These are phyloP conservation scores for Spongospora subterranea DNA, from an alignment of 208 protist genomes.

Conservation along the genomic window DNA sequence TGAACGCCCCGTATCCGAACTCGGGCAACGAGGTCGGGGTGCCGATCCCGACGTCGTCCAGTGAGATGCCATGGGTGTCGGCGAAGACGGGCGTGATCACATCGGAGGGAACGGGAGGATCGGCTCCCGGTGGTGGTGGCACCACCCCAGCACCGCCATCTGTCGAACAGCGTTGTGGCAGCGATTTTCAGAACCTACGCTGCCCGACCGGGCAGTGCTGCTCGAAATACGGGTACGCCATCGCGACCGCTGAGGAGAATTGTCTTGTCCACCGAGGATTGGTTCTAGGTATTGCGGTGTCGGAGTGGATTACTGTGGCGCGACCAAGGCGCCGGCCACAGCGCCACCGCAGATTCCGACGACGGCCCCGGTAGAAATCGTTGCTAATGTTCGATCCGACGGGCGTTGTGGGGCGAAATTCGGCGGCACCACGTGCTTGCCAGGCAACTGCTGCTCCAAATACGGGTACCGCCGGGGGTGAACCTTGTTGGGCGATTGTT, in stretches of 20 bases:
- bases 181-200: background rate
- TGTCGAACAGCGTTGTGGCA: background rate
- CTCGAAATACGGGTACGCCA: background rate
- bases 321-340: background rate
- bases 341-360: background rate
- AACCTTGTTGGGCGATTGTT: background rate
- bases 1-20: background rate
- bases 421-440: background rate
- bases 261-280: background rate
- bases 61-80: background rate
- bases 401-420: background rate
- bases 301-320: conserved; percentile 15
- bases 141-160: background rate
- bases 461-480: background rate
- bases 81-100: background rate
- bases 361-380: too few species aligned
- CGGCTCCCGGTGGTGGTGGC: background rate
- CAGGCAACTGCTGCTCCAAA: conserved; percentile 15
- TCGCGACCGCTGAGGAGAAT: background rate
- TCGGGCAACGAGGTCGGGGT: background rate
- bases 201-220: background rate
- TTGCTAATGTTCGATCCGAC: too few species aligned
- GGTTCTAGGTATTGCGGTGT: background rate
- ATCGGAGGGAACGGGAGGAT: background rate
- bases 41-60: background rate